Percentiles rank a stretch among this genome's conserved stretches.
phyloP scores from a whole-genome alignment of 371 early-diverging fungal genomes.

The Zopfochytrium polystomum region DNA sequence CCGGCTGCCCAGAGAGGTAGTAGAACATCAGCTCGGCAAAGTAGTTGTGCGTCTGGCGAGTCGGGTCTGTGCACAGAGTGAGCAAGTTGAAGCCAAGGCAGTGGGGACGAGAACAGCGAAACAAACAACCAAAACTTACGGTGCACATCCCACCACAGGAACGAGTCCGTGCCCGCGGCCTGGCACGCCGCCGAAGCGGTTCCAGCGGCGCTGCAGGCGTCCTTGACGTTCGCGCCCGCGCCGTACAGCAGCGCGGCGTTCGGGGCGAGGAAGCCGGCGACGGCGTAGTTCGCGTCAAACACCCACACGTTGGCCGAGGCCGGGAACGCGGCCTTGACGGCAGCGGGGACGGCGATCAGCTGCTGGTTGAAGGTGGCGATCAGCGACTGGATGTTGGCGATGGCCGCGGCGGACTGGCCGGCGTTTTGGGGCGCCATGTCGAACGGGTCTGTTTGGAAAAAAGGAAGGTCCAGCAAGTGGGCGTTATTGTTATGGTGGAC shows the following conservation, averaged over 20 bases:
- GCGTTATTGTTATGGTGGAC: neutral
- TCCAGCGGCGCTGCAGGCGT: neutral
- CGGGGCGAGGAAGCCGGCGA: neutral
- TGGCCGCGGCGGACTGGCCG: neutral
- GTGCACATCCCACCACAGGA: constrained; percentile 11
- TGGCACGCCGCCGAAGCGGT: neutral
- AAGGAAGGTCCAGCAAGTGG: no score
- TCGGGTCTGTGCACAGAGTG: constrained; percentile 8
- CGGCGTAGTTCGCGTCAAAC: neutral
- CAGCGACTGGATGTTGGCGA: neutral
- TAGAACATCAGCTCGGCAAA: constrained; percentile 1
- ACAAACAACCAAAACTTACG: neutral
- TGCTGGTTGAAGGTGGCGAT: constrained; percentile 1
- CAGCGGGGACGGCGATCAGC: neutral
- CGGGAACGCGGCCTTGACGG: neutral
- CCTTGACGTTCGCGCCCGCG: neutral
- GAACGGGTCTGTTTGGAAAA: no score
- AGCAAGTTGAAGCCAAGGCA: neutral
- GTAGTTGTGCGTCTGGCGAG: constrained; percentile 8
- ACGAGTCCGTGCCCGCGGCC: neutral
- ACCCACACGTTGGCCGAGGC: neutral
- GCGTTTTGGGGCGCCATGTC: constrained; percentile 6
- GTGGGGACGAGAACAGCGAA: neutral
- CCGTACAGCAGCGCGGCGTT: constrained; percentile 1
- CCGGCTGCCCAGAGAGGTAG: neutral